phyloP scores from a whole-genome alignment of 257 asterid species.

The Primulina huaijiensis region DNA sequence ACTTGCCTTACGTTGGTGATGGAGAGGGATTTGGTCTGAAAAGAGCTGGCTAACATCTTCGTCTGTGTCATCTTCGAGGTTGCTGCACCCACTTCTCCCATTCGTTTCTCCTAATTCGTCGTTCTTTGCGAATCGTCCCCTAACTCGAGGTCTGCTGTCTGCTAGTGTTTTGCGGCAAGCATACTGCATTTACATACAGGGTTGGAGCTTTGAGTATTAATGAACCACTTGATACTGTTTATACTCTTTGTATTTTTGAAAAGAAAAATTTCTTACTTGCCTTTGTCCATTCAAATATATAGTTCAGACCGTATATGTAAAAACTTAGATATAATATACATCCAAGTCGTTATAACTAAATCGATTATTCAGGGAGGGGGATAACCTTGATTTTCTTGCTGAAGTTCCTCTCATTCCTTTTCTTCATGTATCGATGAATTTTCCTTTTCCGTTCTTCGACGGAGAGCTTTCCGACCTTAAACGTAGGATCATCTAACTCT shows the following conservation, averaged over 20 bases:
- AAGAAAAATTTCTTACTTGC: too few species aligned
- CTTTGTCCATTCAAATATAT: not conserved
- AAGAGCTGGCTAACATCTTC: slow-evolving; percentile 39
- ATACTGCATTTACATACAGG: slow-evolving; percentile 43
- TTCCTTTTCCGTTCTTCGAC: slow-evolving; percentile 83
- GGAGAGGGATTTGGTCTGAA: slow-evolving; percentile 32
- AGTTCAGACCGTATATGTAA: not conserved
- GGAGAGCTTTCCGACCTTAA: slow-evolving; percentile 71
- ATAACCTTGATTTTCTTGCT: slow-evolving; percentile 90
- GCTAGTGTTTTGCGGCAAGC: slow-evolving; percentile 93
- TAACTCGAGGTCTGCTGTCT: slow-evolving; percentile 85
- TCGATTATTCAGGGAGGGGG: slow-evolving; percentile 16
- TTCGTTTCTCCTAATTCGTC: slow-evolving; percentile 53
- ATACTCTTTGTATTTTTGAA: too few species aligned
- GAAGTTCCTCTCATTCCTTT: slow-evolving; percentile 83
- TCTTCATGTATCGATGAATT: slow-evolving; percentile 80
- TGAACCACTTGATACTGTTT: not conserved
- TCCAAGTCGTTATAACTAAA: not conserved
- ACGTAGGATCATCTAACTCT: slow-evolving; percentile 73
- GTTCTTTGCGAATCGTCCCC: slow-evolving; percentile 88
- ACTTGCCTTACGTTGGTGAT: slow-evolving; percentile 37
- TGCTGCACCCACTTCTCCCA: slow-evolving; percentile 38
- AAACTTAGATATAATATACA: too few species aligned
- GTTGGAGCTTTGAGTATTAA: not conserved
- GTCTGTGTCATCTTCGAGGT: slow-evolving; percentile 63